phyloP scores from a whole-genome alignment of 306 rosid genomes.

The Cicer bijugum region DNA sequence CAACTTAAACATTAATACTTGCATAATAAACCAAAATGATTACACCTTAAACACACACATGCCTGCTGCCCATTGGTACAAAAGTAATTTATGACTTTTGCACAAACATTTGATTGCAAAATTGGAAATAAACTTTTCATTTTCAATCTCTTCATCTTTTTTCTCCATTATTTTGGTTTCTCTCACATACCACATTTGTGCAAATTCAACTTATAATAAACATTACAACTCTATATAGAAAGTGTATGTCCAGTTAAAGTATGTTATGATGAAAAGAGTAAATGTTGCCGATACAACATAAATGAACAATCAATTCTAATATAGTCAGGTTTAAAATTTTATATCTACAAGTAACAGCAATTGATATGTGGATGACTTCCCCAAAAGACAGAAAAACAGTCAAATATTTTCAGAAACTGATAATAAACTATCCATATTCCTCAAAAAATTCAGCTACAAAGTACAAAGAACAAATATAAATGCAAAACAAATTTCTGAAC shows the following conservation, averaged over 20 bases:
- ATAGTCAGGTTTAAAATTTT: not conserved
- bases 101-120: not conserved
- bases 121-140: not conserved
- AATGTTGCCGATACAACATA: not conserved
- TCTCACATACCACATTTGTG: not conserved
- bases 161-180: not conserved
- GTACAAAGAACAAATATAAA: slow-evolving; percentile 19
- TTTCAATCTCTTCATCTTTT: not conserved
- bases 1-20: slow-evolving; percentile 4
- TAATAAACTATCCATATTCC: not conserved
- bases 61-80: not conserved
- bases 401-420: not conserved
- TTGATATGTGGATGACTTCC: slow-evolving; percentile 9
- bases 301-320: not conserved
- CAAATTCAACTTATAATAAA: not conserved
- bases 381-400: slow-evolving; percentile 1
- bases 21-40: slow-evolving; percentile 13
- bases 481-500: slow-evolving; percentile 49
- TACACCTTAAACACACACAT: not conserved
- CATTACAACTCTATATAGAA: not conserved
- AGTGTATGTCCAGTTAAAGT: not conserved
- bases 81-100: not conserved
- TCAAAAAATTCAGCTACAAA: not conserved
- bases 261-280: not conserved
- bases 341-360: not conserved